Percentiles rank a stretch among this genome's conserved stretches.
Conservation (phyloP, 2,329 filamentous ascomycete genomes). For the Metarhizium humberi region DNA sequence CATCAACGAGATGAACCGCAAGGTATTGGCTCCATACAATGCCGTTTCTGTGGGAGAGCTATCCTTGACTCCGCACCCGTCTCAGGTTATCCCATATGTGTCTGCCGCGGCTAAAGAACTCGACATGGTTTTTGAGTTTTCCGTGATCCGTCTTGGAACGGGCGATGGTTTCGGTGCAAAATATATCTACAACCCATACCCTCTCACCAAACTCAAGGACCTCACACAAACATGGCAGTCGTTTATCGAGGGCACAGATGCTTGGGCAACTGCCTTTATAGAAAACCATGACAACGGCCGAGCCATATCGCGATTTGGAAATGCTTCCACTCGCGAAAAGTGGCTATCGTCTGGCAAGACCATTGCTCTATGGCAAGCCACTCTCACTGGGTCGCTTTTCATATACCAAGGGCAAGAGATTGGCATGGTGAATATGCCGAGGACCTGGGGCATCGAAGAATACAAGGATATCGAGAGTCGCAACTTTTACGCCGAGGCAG, state of each 20-base stretch:
- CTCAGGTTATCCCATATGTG: slow-evolving; percentile 45
- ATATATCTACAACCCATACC: slow-evolving; percentile 41
- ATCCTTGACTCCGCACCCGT: slow-evolving; percentile 42
- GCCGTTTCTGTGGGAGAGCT: slow-evolving; percentile 56
- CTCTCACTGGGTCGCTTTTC: slow-evolving; percentile 44
- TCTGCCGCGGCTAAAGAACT: slow-evolving; percentile 41
- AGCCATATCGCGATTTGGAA: slow-evolving; percentile 40
- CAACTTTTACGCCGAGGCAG: slow-evolving; percentile 41
- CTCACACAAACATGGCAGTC: slow-evolving; percentile 38
- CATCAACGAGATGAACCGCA: slow-evolving; percentile 45
- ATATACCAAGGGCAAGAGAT: slow-evolving; percentile 54
- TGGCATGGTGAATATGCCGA: slow-evolving; percentile 48
- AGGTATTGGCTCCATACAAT: slow-evolving; percentile 43
- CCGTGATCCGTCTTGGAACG: slow-evolving; percentile 44
- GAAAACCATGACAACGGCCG: slow-evolving; percentile 58
- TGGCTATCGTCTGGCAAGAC: slow-evolving; percentile 41
- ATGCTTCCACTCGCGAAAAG: slow-evolving; percentile 31
- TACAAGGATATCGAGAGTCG: slow-evolving; percentile 45
- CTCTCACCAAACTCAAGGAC: slow-evolving; percentile 32
- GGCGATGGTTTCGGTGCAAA: slow-evolving; percentile 36
- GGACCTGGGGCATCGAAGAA: slow-evolving; percentile 39
- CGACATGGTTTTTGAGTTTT: slow-evolving; percentile 53
- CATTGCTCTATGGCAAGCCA: slow-evolving; percentile 39
- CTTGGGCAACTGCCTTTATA: slow-evolving; percentile 51
- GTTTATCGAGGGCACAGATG: slow-evolving; percentile 38